These are phyloP conservation scores for Phaeosphaeriaceae sp. DNA, from an alignment of 2,329 filamentous ascomycete species.

Conservation along the genomic window DNA sequence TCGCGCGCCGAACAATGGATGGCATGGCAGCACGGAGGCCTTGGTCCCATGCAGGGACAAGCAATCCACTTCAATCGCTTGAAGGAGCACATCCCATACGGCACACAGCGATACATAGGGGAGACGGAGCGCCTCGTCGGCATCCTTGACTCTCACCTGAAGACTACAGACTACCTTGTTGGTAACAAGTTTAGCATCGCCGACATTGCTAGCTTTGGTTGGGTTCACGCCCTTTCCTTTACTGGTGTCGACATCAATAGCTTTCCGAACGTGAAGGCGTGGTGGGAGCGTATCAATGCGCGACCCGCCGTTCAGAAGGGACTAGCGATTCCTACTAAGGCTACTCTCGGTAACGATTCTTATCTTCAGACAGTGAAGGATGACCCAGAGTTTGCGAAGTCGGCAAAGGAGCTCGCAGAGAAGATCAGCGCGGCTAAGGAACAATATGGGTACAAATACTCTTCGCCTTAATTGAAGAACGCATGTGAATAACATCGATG, in stretches of 20 bases:
- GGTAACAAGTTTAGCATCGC: conserved; percentile 56
- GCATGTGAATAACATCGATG: neutral
- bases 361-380: conserved; percentile 53
- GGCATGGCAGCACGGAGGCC: conserved; percentile 61
- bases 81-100: conserved; percentile 53
- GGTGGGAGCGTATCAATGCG: conserved; percentile 52
- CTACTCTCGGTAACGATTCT: conserved; percentile 50
- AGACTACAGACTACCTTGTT: conserved; percentile 52
- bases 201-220: conserved; percentile 55
- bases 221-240: conserved; percentile 52
- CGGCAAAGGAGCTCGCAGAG: conserved; percentile 49
- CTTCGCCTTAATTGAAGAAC: conserved; percentile 38
- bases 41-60: conserved; percentile 53
- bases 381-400: conserved; percentile 57
- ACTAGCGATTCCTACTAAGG: conserved; percentile 45
- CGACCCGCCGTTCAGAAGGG: conserved; percentile 53
- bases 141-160: conserved; percentile 52
- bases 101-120: conserved; percentile 55
- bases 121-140: conserved; percentile 56
- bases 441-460: conserved; percentile 55
- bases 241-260: conserved; percentile 50
- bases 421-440: conserved; percentile 52
- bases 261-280: conserved; percentile 53
- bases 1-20: conserved; percentile 65
- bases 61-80: conserved; percentile 51